Evolutionary conservation across 2,329 filamentous ascomycete genomes (phyloP), one percentile per base, ranked within the genome.

Genomic region (Penicillium sp.): DNA sequence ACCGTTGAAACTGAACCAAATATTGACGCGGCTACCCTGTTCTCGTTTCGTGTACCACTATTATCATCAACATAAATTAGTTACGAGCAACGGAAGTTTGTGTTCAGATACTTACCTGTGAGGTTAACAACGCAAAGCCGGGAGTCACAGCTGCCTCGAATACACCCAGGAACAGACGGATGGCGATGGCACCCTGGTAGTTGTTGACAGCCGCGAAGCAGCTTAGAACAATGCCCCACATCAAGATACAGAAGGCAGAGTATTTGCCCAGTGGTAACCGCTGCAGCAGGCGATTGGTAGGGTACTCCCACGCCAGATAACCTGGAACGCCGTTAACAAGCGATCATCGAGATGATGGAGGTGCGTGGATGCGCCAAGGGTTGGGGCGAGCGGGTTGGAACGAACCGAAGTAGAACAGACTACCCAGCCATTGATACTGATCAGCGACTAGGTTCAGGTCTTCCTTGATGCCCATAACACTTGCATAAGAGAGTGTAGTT

Each of bases 11-110:
- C 77, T 81, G 72, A 89, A 89, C 87, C 87, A 90, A 51, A 89
- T 82, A 3, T 81, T 82, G 1, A 82, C 83, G 8, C 87, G 76
- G 0, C 78, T 75, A 1, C 83, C 85, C 72, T 90, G 87, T 67
- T 90, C 87, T 50, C 79, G 78, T 68, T 86, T 86, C 1, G 88
- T 90, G 63, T 89, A 91, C 87, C 87, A 90, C 72, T 89, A 31
- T 7, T 14, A 28, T 31, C 3, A 19, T 1, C 3, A 29, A 18
- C 3, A 19, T 1, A 5, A 29, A 18, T 47, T 43, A 48, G 23
- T 13, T 28, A 7, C 8, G 14, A 14, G 5, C 9, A 6, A 28
- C 8, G 11, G 14, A 4, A 5, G 18, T 34, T 14, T 2, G 18
- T 34, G 9, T 16, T 9, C 4, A 23, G 16, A 18, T 2, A 59